These are phyloP conservation scores for Picochlorum sp. DNA, from an alignment of 139 green algal genomes.

Conservation along the genomic window DNA sequence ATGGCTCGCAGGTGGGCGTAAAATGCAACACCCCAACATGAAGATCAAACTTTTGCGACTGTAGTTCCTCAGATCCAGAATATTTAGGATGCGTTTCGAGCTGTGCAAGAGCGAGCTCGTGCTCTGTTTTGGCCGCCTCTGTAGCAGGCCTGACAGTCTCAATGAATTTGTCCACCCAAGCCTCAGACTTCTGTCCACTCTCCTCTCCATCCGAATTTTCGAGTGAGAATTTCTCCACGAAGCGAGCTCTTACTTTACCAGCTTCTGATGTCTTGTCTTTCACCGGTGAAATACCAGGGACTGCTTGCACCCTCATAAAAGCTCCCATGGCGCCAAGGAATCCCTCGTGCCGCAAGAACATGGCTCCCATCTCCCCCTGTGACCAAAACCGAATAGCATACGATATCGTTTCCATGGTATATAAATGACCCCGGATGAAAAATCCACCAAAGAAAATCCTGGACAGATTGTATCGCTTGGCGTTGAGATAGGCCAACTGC, in stretches of 20 bases:
- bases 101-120: constrained; percentile 14
- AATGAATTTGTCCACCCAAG: constrained; percentile 89
- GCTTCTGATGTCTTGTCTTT: background rate
- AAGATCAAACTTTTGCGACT: constrained; percentile 35
- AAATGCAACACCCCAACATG: constrained; percentile 95
- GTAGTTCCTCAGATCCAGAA: background rate
- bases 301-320: constrained; percentile 83
- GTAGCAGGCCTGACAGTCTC: constrained; percentile 31
- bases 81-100: constrained; percentile 6
- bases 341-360: constrained; percentile 95
- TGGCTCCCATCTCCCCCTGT: constrained; percentile 90
- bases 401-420: constrained; percentile 99
- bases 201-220: constrained; percentile 72
- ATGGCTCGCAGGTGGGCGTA: constrained; percentile 67
- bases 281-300: constrained; percentile 13
- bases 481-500: constrained; percentile 77
- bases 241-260: constrained; percentile 53
- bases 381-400: constrained; percentile 97
- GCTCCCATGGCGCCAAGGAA: constrained; percentile 93
- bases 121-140: constrained; percentile 27
- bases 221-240: constrained; percentile 90
- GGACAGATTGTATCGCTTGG: constrained; percentile 80
- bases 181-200: constrained; percentile 65
- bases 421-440: constrained; percentile 97
- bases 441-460: constrained; percentile 95